Base-by-base conservation (phyloP, 139 green algal species). In the Haematococcus sp. region DNA sequence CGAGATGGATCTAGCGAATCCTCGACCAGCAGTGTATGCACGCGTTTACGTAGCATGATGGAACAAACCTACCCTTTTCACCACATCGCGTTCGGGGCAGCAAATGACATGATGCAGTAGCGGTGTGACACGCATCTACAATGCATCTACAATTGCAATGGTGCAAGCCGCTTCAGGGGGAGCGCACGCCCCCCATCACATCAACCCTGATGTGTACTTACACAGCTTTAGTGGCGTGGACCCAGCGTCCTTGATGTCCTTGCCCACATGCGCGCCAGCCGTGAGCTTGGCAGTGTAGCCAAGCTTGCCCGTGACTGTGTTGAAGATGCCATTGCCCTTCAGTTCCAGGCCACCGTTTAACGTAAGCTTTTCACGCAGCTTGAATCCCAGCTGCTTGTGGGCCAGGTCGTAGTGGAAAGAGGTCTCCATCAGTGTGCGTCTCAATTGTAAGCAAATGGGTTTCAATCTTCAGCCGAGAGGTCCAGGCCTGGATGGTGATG, bases 251-350 rank as follows among this genome's bases (percentile, higher is more conserved):
- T 71, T 71, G 13, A 25, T n/a, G 2, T 71, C 64, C 13, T 33
- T 9, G 17, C 64, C 40, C 2, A 58, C 3, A 3, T 34, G 58
- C 15, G 34, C 22, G n/a, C 22, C 35, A 33, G 40, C 35, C 35
- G 28, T 71, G 15, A 71, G 5, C 11, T 35, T 71, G 40, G 32
- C 64, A 34, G 30, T 27, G 25, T 71, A 71, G 4, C 35, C n/a
- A 3, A 71, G 43, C 23, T 33, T 71, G 35, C 64, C 64, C 9
- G 64, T 71, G 64, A 44, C 33, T 1, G 70, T 75, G 34, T 75
- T 75, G 54, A 75, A 75, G 19, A 33, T n/a, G 54, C 70, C 70
- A 33, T 75, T 75, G n/a, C 70, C 70, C 33, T 67, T 68, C 9
- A 75, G 55, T 54, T 75, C 70, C 13, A 75, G 20, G 9, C 70